phyloP scores from a whole-genome alignment of 495 filamentous ascomycete genomes.

The Neurospora sp. region DNA sequence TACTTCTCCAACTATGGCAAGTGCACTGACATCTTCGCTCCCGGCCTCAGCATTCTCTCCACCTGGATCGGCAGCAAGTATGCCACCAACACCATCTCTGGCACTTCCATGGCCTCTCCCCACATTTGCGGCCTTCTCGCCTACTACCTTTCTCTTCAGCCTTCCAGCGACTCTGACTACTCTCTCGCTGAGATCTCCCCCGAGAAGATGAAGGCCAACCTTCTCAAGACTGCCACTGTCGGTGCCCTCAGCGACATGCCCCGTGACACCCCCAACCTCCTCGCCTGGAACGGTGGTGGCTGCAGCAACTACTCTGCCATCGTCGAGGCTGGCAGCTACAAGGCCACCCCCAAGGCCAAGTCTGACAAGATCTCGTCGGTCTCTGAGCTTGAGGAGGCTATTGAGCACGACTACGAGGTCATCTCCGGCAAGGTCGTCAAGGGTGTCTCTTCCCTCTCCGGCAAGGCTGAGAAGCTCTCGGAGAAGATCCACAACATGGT shows the following conservation, averaged over 20 bases:
- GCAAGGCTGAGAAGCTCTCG: constrained; percentile 38
- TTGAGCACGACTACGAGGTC: constrained; percentile 47
- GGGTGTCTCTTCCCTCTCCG: constrained; percentile 31
- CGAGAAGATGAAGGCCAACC: constrained; percentile 81
- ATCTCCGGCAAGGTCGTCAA: constrained; percentile 44
- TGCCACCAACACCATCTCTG: constrained; percentile 95
- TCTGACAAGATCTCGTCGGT: constrained; percentile 19
- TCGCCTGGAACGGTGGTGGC: constrained; percentile 98
- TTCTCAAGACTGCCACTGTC: constrained; percentile 74
- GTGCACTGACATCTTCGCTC: constrained; percentile 99
- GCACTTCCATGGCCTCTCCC: constrained; percentile 98
- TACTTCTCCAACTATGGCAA: constrained; percentile 99
- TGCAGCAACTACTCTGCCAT: constrained; percentile 83
- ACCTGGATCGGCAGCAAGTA: constrained; percentile 96
- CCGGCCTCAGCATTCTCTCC: constrained; percentile 90
- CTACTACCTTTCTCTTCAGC: constrained; percentile 96
- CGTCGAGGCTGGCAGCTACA: constrained; percentile 56
- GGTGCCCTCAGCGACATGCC: constrained; percentile 79
- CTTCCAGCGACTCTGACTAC: constrained; percentile 75
- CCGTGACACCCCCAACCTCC: constrained; percentile 67
- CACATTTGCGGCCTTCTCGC: constrained; percentile 94
- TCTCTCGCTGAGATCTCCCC: constrained; percentile 84
- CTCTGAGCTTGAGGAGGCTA: constrained; percentile 49
- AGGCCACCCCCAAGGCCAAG: constrained; percentile 23
- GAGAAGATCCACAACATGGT: constrained; percentile 46